Evolutionary conservation across 768 basidiomycete genomes (phyloP), one percentile per base, ranked within the genome.

Genomic region (Termitomyces sp.): DNA sequence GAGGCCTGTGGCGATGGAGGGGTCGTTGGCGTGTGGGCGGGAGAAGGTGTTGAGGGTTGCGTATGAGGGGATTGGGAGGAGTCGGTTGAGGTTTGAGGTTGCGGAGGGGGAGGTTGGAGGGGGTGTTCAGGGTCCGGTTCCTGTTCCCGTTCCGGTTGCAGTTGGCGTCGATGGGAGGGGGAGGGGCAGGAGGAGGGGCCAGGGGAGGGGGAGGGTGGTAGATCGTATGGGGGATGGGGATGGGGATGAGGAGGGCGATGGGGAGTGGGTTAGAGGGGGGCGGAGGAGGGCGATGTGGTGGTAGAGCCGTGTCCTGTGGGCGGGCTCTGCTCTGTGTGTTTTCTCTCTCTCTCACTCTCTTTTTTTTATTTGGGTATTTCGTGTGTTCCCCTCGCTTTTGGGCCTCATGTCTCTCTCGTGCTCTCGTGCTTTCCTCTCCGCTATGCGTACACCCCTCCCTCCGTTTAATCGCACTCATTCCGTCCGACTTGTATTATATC

Each of bases 11-110:
- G 77, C 72, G 42, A 70, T 76, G 26, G 82, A 83, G 47, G 81
- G 80, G 39, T 72, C 73, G 20, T 68, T 85, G 49, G 80, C 80
- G 1, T 81, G 79, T 48, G 85, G 85, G 45, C 73, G 77, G 67
- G 86, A 87, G 69, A 77, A 81, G 56, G 69, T 88, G 55, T 67
- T 81, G n/a, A 79, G 80, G 32, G 67, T 87, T 58, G 85, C 84
- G 36, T 83, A 82, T 64, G 86, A 86, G 59, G 85, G 84, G 12
- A 72, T 82, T n/a, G 83, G 85, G 4, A 67, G 76, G 58, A 88
- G 85, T 61, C 67, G 71, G 53, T 72, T 87, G 55, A 74, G 71
- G 56, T 51, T 42, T 5, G 62, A 56, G 48, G 44, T 48, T 24
- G 53, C 26, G 44, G 56, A n/a, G 14, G 46, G 22, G 45, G 52